Base-by-base conservation (phyloP, 768 basidiomycete species). In the Nidularia sp. region DNA sequence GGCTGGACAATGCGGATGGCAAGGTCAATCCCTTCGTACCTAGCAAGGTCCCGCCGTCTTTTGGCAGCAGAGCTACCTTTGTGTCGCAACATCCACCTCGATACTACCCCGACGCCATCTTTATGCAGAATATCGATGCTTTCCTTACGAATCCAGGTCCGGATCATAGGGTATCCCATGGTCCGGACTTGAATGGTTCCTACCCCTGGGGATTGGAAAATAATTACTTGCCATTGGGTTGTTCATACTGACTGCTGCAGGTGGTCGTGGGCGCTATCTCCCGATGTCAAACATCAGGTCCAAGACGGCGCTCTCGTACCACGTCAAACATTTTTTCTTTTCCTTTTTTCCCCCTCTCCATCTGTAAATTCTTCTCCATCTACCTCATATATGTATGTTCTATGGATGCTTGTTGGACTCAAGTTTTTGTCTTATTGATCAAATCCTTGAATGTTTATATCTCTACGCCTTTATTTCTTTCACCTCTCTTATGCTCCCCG, bases 1-100 rank as follows among this genome's bases (percentile, higher is more conserved):
- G 62, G 63, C 44, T 56, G n/a, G 59, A 63, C 36, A 51, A 57
- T 22, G n/a, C 49, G 25, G 39, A 29, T 29, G 25, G 25, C 25
- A 29, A 29, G 4, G 25, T 29, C 4, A 29, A 29, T 29, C 25
- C 25, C 25, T 29, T 29, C 25, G 4, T 29, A 29, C 25, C 25
- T 29, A 4, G 25, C 25, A 29, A 29, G 25, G 25, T 29, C 25
- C 4, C 25, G 25, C 4, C 25, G 25, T 4, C 25, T 29, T 29
- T 29, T 29, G 25, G 25, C 25, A 3, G 25, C 25, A 29, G 25
- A 29, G 25, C 25, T 29, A 29, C 25, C 25, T 29, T 29, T 29
- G 25, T 29, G 25, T 29, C 25, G 25, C 25, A 29, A 4, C 25
- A 29, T 29, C 25, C 25, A 29, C 25, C 25, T 29, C 25, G 12